A percentile compares a stretch with the other conserved stretches of the same genome.
phyloP scores from a whole-genome alignment of 2,329 filamentous ascomycete genomes.

The Pseudogymnoascus sp. region DNA sequence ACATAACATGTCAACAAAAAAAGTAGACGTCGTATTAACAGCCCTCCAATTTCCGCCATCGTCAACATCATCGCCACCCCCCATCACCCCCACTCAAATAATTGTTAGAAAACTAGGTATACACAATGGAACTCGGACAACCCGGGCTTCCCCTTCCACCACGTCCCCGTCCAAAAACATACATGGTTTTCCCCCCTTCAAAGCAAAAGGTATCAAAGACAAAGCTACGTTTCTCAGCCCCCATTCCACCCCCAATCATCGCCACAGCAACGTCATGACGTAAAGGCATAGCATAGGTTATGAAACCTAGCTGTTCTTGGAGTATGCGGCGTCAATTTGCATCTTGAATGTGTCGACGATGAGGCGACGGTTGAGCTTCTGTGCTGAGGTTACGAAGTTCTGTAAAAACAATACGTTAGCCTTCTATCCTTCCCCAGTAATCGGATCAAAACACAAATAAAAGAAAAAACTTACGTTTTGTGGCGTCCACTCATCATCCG shows the following conservation, averaged over 20 bases:
- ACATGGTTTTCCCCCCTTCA: neutral
- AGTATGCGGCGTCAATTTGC: slow-evolving; percentile 53
- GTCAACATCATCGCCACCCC: neutral
- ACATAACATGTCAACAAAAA: neutral
- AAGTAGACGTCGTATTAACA: neutral
- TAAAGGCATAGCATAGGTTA: neutral
- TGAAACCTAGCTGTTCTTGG: slow-evolving; percentile 4
- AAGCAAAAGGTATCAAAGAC: slow-evolving; percentile 5
- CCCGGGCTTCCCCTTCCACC: neutral
- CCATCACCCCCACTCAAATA: neutral
- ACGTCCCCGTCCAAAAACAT: neutral
- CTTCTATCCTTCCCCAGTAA: slow-evolving; percentile 16
- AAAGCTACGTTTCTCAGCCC: neutral
- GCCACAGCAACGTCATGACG: neutral
- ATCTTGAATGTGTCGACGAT: slow-evolving; percentile 54
- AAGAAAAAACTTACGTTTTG: slow-evolving; percentile 57
- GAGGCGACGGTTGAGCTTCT: slow-evolving; percentile 64
- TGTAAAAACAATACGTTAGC: slow-evolving; percentile 31
- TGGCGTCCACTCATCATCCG: slow-evolving; percentile 83
- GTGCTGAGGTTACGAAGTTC: slow-evolving; percentile 59
- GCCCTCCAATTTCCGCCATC: neutral
- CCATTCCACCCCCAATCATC: neutral
- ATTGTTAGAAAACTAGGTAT: slow-evolving; percentile 2
- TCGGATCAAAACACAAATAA: slow-evolving; percentile 29
- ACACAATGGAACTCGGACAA: neutral